Conservation (phyloP, 208 protist genomes). For the Trypanosoma avium region DNA sequence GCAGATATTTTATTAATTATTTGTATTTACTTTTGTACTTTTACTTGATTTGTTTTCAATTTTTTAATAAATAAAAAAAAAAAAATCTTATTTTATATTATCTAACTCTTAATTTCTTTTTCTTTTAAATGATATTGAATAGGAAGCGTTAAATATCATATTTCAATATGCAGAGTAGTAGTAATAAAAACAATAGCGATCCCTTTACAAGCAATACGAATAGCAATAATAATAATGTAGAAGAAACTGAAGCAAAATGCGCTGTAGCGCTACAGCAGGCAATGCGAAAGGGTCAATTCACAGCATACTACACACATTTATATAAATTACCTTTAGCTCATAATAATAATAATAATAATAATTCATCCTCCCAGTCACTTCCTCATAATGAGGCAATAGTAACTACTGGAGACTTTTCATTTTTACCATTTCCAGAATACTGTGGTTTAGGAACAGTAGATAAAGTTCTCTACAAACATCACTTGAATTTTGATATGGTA, state of each 20-base stretch:
- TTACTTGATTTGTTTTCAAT: too few relatives aligned
- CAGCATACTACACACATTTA: conserved; percentile 50
- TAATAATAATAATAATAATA: neutral
- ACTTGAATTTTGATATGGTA: conserved; percentile 25
- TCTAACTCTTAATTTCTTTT: too few relatives aligned
- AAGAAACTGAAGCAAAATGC: neutral
- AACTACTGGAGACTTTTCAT: conserved; percentile 43
- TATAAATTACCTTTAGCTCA: conserved; percentile 25
- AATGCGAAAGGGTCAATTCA: neutral
- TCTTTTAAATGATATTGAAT: too few relatives aligned
- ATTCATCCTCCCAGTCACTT: neutral
- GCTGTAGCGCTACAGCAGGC: conserved; percentile 14
- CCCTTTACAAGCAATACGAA: neutral
- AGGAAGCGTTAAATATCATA: too few relatives aligned
- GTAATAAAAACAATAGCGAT: neutral
- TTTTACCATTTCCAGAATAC: conserved; percentile 63
- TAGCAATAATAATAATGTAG: neutral
- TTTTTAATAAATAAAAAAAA: too few relatives aligned
- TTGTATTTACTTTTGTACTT: too few relatives aligned
- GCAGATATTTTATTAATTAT: too few relatives aligned
- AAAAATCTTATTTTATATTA: too few relatives aligned
- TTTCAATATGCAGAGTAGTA: neutral
- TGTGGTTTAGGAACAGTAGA: conserved; percentile 44
- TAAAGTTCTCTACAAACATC: conserved; percentile 61
- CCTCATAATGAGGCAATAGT: conserved; percentile 2